phyloP scores from a whole-genome alignment of 306 rosid genomes.

The Crotalaria pallida region DNA sequence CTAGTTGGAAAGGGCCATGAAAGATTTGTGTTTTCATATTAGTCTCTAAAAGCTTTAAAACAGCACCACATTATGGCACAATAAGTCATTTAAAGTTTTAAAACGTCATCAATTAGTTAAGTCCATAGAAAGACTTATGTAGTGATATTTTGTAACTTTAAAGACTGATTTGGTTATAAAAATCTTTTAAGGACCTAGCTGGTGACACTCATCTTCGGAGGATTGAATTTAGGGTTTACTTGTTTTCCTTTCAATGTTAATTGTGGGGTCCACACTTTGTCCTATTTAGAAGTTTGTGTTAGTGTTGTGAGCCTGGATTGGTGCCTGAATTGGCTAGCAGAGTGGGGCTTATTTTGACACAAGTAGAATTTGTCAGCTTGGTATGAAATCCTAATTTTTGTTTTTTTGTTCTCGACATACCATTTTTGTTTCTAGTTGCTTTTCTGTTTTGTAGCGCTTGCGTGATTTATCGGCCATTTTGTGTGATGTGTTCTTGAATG shows the following conservation, averaged over 20 bases:
- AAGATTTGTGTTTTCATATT: too few species aligned
- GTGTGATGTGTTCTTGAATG: not conserved
- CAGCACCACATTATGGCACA: too few species aligned
- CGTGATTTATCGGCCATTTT: not conserved
- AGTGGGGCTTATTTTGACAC: not conserved
- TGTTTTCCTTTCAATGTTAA: not conserved
- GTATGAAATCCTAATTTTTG: not conserved
- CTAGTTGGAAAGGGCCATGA: too few species aligned
- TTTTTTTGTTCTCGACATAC: not conserved
- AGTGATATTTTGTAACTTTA: too few species aligned
- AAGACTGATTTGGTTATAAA: too few species aligned
- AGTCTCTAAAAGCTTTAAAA: too few species aligned
- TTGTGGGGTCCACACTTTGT: not conserved
- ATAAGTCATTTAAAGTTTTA: too few species aligned
- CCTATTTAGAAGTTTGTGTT: not conserved
- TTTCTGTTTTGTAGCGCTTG: not conserved
- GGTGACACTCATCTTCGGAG: too few species aligned
- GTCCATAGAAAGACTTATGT: too few species aligned
- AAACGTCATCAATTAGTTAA: too few species aligned
- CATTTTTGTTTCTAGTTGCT: not conserved
- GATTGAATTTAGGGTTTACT: too few species aligned
- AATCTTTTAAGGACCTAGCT: too few species aligned
- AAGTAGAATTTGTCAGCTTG: not conserved
- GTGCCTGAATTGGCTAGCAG: not conserved
- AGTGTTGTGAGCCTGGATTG: not conserved